Evolutionary conservation across 2,329 filamentous ascomycete genomes (phyloP), one percentile per base, ranked within the genome.

Genomic region (Elsinoe arachidis): DNA sequence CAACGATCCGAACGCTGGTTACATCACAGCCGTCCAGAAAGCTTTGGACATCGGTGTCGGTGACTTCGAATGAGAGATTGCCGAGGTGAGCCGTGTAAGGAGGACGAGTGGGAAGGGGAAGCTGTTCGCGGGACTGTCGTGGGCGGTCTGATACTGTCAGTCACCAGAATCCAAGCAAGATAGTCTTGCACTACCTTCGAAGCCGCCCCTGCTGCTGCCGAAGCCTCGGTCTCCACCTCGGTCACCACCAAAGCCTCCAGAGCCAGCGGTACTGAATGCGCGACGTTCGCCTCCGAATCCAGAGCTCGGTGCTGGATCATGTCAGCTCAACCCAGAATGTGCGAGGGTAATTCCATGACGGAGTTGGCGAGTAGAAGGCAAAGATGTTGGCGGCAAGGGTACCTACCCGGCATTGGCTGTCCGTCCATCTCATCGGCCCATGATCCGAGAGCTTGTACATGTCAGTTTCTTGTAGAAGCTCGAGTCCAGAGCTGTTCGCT

Each of bases 341-440:
- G 14, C 23, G 19, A 52, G 14, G 17, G 14, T 14, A 7, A 7
- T 30, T 7, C 26, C 26, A 30, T 30, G 26, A 30, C 26, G 26
- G 26, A 30, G 26, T 7, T 7, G 26, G 26, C 26, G 26, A 9
- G 26, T 30, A n/a, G n/a, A 14, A 26, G 15, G 14, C 3, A 3
- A 39, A 30, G 17, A 33, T 26, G 17, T 14, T 54, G 33, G 15
- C 10, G 33, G 26, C 23, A 17, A 21, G 33, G 39, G 15, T n/a
- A 57, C 58, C 14, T 60, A 61, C 60, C 46, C 37, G 69, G 68
- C 41, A 72, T 60, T 26, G 69, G 69, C 62, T 68, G 65, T 56
- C 65, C 63, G 75, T 99, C 93, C 78, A 99, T 96, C 73, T 99
- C 93, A 77, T 99, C 95, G 68, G 93, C 93, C 93, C 93, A 99